Conservation (phyloP, 129 eudicot genomes). For the Cynara cardunculus region DNA sequence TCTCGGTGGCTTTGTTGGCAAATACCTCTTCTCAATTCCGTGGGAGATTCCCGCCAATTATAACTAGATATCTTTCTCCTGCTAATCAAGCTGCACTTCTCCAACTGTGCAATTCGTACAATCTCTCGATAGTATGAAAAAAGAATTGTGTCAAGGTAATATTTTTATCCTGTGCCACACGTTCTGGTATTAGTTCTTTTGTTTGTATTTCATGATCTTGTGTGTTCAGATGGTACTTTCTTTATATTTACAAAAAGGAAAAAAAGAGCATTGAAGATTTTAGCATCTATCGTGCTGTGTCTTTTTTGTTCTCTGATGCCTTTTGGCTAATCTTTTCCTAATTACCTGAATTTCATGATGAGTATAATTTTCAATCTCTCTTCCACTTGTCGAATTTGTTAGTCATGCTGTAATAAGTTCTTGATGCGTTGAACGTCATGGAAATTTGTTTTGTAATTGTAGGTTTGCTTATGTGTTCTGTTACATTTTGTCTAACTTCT, state of each 20-base stretch:
- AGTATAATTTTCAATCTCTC: neutral
- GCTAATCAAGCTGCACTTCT: slow-evolving; percentile 80
- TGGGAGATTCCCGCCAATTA: slow-evolving; percentile 57
- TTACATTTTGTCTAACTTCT: neutral
- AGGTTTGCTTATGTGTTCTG: neutral
- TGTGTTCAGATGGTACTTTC: neutral
- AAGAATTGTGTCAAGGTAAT: slow-evolving; percentile 28
- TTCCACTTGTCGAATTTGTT: neutral
- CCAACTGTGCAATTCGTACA: slow-evolving; percentile 65
- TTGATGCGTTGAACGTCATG: neutral
- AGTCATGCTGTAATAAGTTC: neutral
- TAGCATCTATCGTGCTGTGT: neutral
- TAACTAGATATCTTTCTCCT: slow-evolving; percentile 58
- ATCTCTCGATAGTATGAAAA: slow-evolving; percentile 46
- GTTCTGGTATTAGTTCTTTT: neutral
- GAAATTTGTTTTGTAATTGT: neutral
- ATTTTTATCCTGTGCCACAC: neutral
- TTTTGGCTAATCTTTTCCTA: neutral
- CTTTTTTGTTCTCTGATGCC: neutral
- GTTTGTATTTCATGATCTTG: neutral
- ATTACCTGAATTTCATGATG: neutral
- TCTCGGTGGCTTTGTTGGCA: slow-evolving; percentile 55
- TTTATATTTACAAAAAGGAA: neutral
- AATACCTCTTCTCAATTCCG: slow-evolving; percentile 52
- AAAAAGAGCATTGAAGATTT: neutral